Base-by-base conservation (phyloP, 2,329 filamentous ascomycete genomes). In the Neospermospora avenae region DNA sequence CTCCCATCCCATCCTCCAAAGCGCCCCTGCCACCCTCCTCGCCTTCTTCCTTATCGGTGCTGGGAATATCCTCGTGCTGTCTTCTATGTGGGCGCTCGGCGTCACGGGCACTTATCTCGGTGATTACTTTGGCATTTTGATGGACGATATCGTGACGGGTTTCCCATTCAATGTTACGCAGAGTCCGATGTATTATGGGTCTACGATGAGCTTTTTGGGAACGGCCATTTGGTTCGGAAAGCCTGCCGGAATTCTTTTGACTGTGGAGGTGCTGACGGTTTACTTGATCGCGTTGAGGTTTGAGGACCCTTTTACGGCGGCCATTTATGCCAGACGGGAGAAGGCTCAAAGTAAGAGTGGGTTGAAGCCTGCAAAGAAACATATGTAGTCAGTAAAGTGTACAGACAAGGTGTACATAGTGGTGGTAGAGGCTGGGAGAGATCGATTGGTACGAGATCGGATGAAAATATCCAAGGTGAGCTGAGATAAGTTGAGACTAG, bases 61-160 rank as follows among this genome's bases (percentile, higher is more conserved):
- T 39, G 95, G 95, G 60, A 97, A 96, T 75, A 76, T 89, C 55
- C 85, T 99, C 37, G 95, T 99, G 53, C 70, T 98, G 54, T 88
- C 88, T 35, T 95, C 90, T 63, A 98, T 96, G 77, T 97, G 87
- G 86, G 89, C 87, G 35, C 85, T 99, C 42, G 95, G 95, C 60
- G 85, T 99, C 71, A 97, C 92, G 0, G 95, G 95, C 64, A 99
- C 95, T 39, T 99, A 97, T 74, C 81, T 99, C 37, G 95, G 95
- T 69, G 95, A 99, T 79, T 99, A 99, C 81, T 99, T 98, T 74
- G 95, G 95, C 68, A 97, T 98, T 74, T 81, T 99, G 67, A 96
- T 97, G 92, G 93, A 98, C 73, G 80, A 88, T 68, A 93, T 93
- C 70, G 93, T 99, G 55, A 96, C 92, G 13, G 89, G 90, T 14